Evolutionary conservation across 148 eudicot genomes (phyloP).

Genomic region (Vaccinium vitisidaea): DNA sequence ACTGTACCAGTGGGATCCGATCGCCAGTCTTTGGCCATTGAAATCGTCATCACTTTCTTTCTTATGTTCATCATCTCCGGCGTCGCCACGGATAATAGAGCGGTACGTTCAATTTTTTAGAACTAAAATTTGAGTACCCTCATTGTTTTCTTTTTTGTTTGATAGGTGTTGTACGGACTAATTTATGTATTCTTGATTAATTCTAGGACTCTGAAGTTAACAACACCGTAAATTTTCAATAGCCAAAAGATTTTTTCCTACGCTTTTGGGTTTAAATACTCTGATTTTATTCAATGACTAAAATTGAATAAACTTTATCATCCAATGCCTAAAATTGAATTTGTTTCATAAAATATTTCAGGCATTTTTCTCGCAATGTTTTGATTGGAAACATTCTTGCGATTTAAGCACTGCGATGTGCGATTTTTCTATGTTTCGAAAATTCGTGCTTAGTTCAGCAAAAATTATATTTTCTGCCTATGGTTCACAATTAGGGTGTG

Average conservation of each 20-base stretch:
- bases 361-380: no score
- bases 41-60: constrained; percentile 69
- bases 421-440: no score
- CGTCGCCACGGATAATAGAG: constrained; percentile 62
- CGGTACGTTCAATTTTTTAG: constrained; percentile 38
- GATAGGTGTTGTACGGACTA: not conserved
- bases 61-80: constrained; percentile 82
- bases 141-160: not conserved
- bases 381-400: no score
- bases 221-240: no score
- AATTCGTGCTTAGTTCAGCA: no score
- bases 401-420: no score
- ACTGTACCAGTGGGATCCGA: constrained; percentile 66
- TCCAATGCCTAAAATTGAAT: no score
- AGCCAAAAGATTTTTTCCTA: not conserved
- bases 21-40: constrained; percentile 58
- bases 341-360: no score
- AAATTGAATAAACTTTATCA: no score
- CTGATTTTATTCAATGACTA: not conserved
- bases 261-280: not conserved
- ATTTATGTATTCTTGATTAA: not conserved
- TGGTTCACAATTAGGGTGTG: not conserved
- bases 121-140: not conserved
- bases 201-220: no score
- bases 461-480: not conserved